phyloP scores from a whole-genome alignment of 257 asterid genomes.

The Gentiana dahurica region DNA sequence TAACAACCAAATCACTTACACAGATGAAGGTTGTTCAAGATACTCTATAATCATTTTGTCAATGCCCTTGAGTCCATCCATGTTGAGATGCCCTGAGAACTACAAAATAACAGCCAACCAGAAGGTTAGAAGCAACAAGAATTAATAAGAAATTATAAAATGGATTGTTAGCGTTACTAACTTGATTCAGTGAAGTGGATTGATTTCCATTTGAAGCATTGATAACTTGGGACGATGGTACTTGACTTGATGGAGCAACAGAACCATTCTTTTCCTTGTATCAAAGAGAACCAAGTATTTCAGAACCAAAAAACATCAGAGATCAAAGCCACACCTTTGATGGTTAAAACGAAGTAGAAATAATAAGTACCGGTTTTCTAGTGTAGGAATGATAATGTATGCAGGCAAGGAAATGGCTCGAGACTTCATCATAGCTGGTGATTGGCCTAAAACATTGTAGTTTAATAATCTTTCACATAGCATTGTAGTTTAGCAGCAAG shows the following conservation, averaged over 20 bases:
- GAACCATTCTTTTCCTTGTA: constrained; percentile 24
- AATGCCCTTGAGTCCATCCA: constrained; percentile 58
- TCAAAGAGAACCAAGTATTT: neutral
- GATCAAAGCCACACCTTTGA: neutral
- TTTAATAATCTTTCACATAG: no score
- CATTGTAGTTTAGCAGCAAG: no score
- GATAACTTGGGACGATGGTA: constrained; percentile 10
- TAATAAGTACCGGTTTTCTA: constrained; percentile 38
- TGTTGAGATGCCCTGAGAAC: constrained; percentile 48
- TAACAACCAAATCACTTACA: constrained; percentile 30
- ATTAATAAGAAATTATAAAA: neutral
- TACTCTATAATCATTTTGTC: constrained; percentile 58
- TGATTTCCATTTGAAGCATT: constrained; percentile 23
- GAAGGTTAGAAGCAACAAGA: constrained; percentile 5
- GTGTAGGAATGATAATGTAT: constrained; percentile 43
- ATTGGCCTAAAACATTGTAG: constrained; percentile 43
- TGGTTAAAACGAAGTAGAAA: neutral
- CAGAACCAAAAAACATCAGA: neutral
- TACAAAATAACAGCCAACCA: constrained; percentile 14
- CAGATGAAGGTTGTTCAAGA: constrained; percentile 50
- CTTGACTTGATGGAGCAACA: constrained; percentile 19
- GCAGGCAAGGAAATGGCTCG: constrained; percentile 70
- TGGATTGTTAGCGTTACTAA: constrained; percentile 16
- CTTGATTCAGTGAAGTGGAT: constrained; percentile 39
- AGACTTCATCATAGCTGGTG: constrained; percentile 60